Base-by-base conservation (phyloP, 148 eudicot species). In the Rheum nobile region DNA sequence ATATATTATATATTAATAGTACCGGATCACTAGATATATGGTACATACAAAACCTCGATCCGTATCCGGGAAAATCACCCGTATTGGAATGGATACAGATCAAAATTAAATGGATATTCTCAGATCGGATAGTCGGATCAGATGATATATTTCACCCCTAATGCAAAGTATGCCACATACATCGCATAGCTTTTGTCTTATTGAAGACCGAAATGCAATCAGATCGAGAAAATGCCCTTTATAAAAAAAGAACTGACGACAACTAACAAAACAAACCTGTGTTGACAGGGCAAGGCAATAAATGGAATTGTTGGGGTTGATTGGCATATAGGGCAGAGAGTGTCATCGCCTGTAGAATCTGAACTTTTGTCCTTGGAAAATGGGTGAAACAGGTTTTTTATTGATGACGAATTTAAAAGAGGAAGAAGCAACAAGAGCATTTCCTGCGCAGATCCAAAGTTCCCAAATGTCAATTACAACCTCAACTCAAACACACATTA, bases 361-460 rank as follows among this genome's bases (percentile, higher is more conserved):
- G 93, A 88, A 74, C 93, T 82, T 75, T 85, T 88, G 74, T 90
- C 89, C 80, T 88, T 95, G 42, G 96, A 90, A 79, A 91, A 91
- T 69, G 97, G 98, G 48, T 85, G 88, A 76, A 95, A 85, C 67
- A 91, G 80, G 78, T 71, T 90, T 80, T 84, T 90, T 7, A 95
- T 77, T 69, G 93, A 90, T 73, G 98, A 77, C 29, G 98, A 95
- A 77, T 91, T 95, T 63, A 95, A 89, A 87, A 91, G 98, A 65
- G 98, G 97, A 82, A 95, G 93, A 74, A 95, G 97, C 84, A 95
- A 80, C 80, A 91, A 71, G 78, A 95, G 81, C 98, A 91, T 88
- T 85, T 95, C 98, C 98, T 94, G 96, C 87, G 81, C 55, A 75
- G 21, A 67, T 65, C 22, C 21, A 72, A 31, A 35, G 77, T 13